Conservation (phyloP, 495 filamentous ascomycete species). For the Hyaloscypha finlandica region DNA sequence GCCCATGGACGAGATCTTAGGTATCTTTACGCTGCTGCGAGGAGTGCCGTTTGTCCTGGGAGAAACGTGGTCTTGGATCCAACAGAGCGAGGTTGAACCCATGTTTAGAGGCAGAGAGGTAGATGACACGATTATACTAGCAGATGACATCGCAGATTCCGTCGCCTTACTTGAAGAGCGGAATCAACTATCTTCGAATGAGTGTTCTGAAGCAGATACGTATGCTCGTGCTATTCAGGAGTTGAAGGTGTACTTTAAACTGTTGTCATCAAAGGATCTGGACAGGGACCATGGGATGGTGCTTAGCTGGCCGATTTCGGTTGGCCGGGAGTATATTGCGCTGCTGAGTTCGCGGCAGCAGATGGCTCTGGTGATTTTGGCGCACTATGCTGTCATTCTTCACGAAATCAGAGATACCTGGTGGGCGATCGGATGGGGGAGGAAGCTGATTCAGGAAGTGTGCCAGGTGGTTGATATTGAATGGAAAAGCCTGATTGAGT, state of each 20-base stretch:
- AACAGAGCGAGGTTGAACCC: neutral
- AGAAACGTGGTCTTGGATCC: conserved; percentile 6
- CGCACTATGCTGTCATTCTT: conserved; percentile 42
- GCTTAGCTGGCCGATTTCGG: conserved; percentile 38
- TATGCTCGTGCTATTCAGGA: conserved; percentile 11
- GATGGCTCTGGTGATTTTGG: conserved; percentile 47
- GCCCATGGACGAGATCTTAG: conserved; percentile 9
- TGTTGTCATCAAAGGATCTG: neutral
- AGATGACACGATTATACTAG: neutral
- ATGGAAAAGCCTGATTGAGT: conserved; percentile 9
- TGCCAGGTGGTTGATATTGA: neutral
- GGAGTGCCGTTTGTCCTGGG: neutral
- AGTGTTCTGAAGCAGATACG: neutral
- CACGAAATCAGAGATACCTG: conserved; percentile 38
- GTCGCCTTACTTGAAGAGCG: conserved; percentile 1
- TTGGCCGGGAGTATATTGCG: conserved; percentile 35
- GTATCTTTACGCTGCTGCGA: conserved; percentile 10
- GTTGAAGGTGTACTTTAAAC: conserved; percentile 3
- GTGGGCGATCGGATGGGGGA: conserved; percentile 24
- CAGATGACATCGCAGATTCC: neutral
- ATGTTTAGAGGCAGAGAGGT: conserved; percentile 4
- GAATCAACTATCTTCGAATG: neutral
- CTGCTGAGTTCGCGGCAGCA: conserved; percentile 33
- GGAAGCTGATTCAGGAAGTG: conserved; percentile 11
- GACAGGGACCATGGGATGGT: conserved; percentile 18